phyloP scores from a whole-genome alignment of 1,284 basidiomycete genomes.

The Quambalaria eucalypti region DNA sequence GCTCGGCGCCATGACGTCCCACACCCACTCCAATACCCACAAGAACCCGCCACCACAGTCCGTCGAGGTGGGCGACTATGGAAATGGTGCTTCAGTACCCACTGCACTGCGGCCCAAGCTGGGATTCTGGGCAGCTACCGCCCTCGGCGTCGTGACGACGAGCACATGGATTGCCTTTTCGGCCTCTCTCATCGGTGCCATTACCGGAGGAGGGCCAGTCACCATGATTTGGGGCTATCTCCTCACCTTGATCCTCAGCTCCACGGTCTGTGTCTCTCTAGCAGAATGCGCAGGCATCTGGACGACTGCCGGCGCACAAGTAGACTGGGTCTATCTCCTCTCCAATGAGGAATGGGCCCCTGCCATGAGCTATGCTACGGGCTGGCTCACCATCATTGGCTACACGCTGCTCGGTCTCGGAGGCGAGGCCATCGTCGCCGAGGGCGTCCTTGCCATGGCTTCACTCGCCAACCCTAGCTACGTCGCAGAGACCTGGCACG shows the following conservation, averaged over 20 bases:
- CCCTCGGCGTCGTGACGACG: background rate
- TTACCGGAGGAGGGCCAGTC: background rate
- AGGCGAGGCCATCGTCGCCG: conserved; percentile 7
- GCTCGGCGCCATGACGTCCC: background rate
- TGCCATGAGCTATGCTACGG: conserved; percentile 4
- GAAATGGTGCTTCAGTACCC: too few species aligned
- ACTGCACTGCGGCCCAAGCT: background rate
- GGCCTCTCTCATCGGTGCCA: background rate
- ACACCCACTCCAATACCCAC: background rate
- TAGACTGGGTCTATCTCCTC: background rate
- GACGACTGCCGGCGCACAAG: background rate
- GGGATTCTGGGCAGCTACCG: background rate
- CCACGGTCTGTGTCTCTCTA: background rate
- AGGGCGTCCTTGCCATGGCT: conserved; percentile 16
- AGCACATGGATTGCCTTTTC: background rate
- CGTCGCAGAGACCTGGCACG: background rate
- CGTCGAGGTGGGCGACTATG: background rate
- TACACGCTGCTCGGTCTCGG: conserved; percentile 11
- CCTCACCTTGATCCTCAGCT: background rate
- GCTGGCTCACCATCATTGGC: conserved; percentile 13
- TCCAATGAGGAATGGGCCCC: background rate
- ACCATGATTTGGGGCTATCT: background rate
- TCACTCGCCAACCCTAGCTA: conserved; percentile 9
- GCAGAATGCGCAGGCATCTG: background rate
- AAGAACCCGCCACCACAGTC: background rate